These are phyloP conservation scores for Ampelomyces quisqualis DNA, from an alignment of 2,329 filamentous ascomycete species.

Conservation along the genomic window DNA sequence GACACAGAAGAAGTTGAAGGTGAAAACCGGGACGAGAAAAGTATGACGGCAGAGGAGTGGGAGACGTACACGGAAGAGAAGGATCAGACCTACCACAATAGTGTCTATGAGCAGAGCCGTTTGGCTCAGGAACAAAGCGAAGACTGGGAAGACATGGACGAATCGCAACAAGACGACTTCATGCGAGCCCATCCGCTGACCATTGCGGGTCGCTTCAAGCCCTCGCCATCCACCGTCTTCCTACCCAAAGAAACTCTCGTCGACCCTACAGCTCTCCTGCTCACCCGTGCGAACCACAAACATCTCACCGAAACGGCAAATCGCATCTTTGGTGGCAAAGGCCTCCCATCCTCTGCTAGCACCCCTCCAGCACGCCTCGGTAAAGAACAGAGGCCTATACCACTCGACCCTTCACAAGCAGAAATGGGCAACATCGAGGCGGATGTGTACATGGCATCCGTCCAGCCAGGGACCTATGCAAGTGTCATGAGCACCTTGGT, in stretches of 20 bases:
- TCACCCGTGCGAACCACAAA: conserved; percentile 64
- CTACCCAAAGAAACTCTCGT: conserved; percentile 71
- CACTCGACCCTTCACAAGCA: conserved; percentile 62
- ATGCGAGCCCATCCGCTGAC: conserved; percentile 74
- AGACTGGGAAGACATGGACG: conserved; percentile 31
- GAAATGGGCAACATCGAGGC: conserved; percentile 74
- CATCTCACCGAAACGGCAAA: conserved; percentile 75
- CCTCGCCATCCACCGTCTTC: conserved; percentile 70
- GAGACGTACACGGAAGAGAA: conserved; percentile 39
- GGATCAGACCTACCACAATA: conserved; percentile 34
- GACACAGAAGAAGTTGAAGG: conserved; percentile 37
- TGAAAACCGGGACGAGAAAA: conserved; percentile 20
- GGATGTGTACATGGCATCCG: conserved; percentile 68
- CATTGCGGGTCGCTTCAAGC: conserved; percentile 69
- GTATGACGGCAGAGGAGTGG: conserved; percentile 37
- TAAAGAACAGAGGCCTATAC: conserved; percentile 63
- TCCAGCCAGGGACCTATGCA: conserved; percentile 71
- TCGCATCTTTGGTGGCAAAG: conserved; percentile 71
- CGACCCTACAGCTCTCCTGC: conserved; percentile 66
- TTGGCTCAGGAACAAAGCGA: conserved; percentile 47
- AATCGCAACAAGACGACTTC: conserved; percentile 41
- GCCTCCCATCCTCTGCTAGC: conserved; percentile 75
- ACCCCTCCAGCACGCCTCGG: conserved; percentile 57
- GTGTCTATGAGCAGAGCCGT: conserved; percentile 46
- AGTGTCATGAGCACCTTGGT: conserved; percentile 66